Conservation (phyloP, 495 filamentous ascomycete species). For the Penicillium tannophilum region DNA sequence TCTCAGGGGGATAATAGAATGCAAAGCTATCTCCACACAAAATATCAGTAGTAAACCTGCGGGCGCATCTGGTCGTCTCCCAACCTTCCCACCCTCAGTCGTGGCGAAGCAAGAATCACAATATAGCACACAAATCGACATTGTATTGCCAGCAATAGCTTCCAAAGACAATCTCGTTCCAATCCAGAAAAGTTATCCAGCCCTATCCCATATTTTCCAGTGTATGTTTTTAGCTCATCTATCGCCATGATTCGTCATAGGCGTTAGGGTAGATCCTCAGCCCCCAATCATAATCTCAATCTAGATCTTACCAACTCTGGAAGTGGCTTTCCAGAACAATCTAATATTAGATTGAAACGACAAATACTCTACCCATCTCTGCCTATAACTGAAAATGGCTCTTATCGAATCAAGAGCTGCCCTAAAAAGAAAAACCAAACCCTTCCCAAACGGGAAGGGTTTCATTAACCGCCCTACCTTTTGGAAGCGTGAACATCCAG, state of each 20-base stretch:
- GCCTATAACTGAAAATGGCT: neutral
- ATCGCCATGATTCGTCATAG: neutral
- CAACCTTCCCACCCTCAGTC: no score
- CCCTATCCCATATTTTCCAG: neutral
- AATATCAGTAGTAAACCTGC: no score
- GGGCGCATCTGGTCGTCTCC: no score
- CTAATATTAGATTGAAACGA: neutral
- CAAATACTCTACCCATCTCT: neutral
- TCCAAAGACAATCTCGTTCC: no score
- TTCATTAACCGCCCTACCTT: neutral
- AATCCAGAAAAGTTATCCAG: no score
- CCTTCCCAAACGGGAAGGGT: neutral
- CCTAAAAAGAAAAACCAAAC: neutral
- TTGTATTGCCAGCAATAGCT: no score
- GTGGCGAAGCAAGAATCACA: no score
- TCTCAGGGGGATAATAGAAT: no score
- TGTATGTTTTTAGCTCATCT: neutral
- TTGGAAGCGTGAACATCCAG: neutral
- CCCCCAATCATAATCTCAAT: neutral
- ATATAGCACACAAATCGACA: no score
- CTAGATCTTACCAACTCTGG: neutral
- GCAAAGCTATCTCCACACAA: no score
- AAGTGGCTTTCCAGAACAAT: neutral
- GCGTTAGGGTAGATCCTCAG: neutral
- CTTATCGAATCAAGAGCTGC: neutral